phyloP scores from a whole-genome alignment of 805 yeast species.

The Ogataea pilisensis region DNA sequence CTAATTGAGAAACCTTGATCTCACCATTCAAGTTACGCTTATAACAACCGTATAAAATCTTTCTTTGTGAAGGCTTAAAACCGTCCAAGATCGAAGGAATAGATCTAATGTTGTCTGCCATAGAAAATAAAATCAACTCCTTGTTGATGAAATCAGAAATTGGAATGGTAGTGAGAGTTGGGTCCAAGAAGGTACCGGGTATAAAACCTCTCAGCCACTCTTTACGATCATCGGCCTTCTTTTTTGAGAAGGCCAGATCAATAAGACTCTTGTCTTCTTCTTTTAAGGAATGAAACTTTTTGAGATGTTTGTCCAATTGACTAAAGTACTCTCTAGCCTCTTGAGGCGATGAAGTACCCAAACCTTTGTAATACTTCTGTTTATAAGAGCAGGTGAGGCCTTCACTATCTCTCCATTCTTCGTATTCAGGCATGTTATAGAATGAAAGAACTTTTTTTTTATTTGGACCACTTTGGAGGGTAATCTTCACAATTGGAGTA shows the following conservation, averaged over 20 bases:
- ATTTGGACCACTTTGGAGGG: slow-evolving; percentile 58
- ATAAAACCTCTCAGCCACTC: slow-evolving; percentile 90
- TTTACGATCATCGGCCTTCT: slow-evolving; percentile 94
- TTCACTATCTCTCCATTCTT: slow-evolving; percentile 83
- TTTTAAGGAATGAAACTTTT: slow-evolving; percentile 76
- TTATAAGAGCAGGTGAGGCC: slow-evolving; percentile 76
- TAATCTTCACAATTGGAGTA: slow-evolving; percentile 93
- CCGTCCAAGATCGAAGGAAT: slow-evolving; percentile 95
- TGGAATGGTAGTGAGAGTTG: slow-evolving; percentile 70
- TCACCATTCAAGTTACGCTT: slow-evolving; percentile 73
- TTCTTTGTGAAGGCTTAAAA: slow-evolving; percentile 94
- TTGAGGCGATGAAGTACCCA: slow-evolving; percentile 85
- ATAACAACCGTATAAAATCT: slow-evolving; percentile 84
- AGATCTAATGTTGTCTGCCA: slow-evolving; percentile 95
- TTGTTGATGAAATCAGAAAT: slow-evolving; percentile 92
- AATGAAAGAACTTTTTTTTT: slow-evolving; percentile 60
- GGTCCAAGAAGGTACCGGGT: slow-evolving; percentile 91
- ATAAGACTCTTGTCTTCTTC: slow-evolving; percentile 73
- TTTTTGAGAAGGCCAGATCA: slow-evolving; percentile 91
- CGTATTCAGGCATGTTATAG: slow-evolving; percentile 94
- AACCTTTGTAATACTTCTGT: slow-evolving; percentile 95
- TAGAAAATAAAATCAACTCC: slow-evolving; percentile 88
- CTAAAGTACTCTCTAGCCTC: slow-evolving; percentile 89
- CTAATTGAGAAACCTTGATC: slow-evolving; percentile 85
- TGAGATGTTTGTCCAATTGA: slow-evolving; percentile 79